Conservation (phyloP, 2,329 filamentous ascomycete species). For the Talaromyces albobiverticillius region DNA sequence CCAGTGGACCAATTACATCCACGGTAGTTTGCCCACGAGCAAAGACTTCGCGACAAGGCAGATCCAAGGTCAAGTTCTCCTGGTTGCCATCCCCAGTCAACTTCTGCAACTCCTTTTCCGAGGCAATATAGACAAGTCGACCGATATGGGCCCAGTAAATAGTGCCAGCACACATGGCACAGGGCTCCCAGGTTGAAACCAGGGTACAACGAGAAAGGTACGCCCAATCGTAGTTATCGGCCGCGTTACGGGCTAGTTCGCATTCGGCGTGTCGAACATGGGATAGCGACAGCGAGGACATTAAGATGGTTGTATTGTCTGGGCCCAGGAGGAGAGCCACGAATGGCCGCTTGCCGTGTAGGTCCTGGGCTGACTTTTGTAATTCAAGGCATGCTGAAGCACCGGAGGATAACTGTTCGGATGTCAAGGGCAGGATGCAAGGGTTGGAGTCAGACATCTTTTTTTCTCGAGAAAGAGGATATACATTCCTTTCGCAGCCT, state of each 20-base stretch:
- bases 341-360: conserved; percentile 50
- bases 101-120: conserved; percentile 45
- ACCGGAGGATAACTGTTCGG: conserved; percentile 39
- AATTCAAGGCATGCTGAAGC: conserved; percentile 40
- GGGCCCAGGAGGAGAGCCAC: conserved; percentile 49
- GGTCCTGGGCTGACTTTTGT: conserved; percentile 42
- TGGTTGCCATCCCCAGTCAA: conserved; percentile 49
- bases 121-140: conserved; percentile 50
- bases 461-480: too few species aligned
- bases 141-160: conserved; percentile 55
- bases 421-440: conserved; percentile 27
- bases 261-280: conserved; percentile 55
- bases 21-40: conserved; percentile 48
- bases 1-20: conserved; percentile 49
- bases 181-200: conserved; percentile 56
- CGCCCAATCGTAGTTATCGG: conserved; percentile 47
- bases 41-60: conserved; percentile 50
- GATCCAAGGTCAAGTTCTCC: conserved; percentile 53
- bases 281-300: conserved; percentile 51
- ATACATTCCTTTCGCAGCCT: too few species aligned
- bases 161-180: conserved; percentile 52
- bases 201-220: conserved; percentile 52
- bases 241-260: conserved; percentile 49
- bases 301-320: conserved; percentile 49
- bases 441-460: too few species aligned